Evolutionary conservation across 768 basidiomycete species (phyloP).

Genomic region (Tephrocybe sp.): DNA sequence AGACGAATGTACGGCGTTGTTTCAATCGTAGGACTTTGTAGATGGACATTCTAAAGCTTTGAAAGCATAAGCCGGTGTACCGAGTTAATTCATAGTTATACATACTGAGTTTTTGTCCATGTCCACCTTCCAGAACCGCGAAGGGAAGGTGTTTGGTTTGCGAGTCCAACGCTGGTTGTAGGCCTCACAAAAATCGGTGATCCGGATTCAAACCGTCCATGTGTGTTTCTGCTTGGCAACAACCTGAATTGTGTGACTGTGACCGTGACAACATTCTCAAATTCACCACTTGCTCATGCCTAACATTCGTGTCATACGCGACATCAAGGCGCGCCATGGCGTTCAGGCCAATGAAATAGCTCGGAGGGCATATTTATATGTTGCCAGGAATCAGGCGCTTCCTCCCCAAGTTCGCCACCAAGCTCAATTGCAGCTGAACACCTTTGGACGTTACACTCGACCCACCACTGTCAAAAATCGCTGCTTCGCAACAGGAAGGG

Average conservation of each 20-base stretch:
- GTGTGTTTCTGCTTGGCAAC: slow-evolving; percentile 32
- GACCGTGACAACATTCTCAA: slow-evolving; percentile 8
- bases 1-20: slow-evolving; percentile 70
- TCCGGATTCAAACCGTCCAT: slow-evolving; percentile 34
- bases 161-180: background rate
- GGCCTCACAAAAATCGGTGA: background rate
- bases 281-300: slow-evolving; percentile 29
- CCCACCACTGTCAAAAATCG: slow-evolving; percentile 90
- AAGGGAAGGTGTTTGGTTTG: background rate
- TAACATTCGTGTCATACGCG: slow-evolving; percentile 61
- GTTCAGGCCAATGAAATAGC: slow-evolving; percentile 77
- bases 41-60: slow-evolving; percentile 53
- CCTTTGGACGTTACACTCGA: slow-evolving; percentile 78
- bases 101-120: slow-evolving; percentile 27
- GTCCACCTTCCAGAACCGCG: slow-evolving; percentile 15
- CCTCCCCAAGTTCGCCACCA: slow-evolving; percentile 88
- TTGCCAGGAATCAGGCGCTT: slow-evolving; percentile 90
- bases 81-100: slow-evolving; percentile 1
- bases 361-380: slow-evolving; percentile 88
- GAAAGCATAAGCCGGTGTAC: slow-evolving; percentile 1
- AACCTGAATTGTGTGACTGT: slow-evolving; percentile 8
- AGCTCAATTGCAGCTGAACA: slow-evolving; percentile 91
- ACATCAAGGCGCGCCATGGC: slow-evolving; percentile 74
- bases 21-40: slow-evolving; percentile 59
- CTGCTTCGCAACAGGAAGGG: slow-evolving; percentile 82